Base-by-base conservation (phyloP, 1,139 yeast genomes). In the Pneumocystis wakefieldiae region DNA sequence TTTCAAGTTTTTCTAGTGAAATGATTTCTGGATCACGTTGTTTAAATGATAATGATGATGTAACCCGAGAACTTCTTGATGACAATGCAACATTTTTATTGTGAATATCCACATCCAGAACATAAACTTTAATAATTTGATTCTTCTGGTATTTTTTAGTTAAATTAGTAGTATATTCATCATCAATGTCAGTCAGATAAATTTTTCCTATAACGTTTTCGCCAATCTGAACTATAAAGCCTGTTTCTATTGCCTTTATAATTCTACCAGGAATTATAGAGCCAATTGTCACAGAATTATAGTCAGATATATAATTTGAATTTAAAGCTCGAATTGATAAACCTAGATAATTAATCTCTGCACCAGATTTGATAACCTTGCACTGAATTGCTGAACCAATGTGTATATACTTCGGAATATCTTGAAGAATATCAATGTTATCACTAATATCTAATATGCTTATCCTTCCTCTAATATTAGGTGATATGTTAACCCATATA, bases 151-250 rank as follows among this genome's bases (percentile, higher is more conserved):
- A 88, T 0, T 76, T 78, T n/a, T 78, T 79, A 60, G 82, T 78
- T 37, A 70, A 67, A 17, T 67, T 68, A 17, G 79, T 77, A 38
- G 83, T 77, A 71, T 83, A 88, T 70, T 88, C 86, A 69, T 86
- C 82, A 68, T 87, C 77, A 17, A 95, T 90, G 73, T 90, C 96
- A 3, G 95, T 85, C 61, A 85, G 79, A 71, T 78, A 84, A 3
- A 90, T 82, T 67, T 84, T 79, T 38, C 89, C 96, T 63, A 66
- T 36, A 29, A 67, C 57, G 28, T 59, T 58, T 60, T 66, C 68
- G 53, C 66, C 63, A 41, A 67, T 74, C 67, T 85, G 87, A 60
- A 87, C 85, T 66, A 87, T 75, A 32, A 87, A 83, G 69, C 80
- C 83, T 62, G 80, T 79, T 24, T 82, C 85, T 66, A 81, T 76